Percentiles rank a stretch among this genome's conserved stretches.
Conservation (phyloP, 768 basidiomycete species). For the Pleurotus citrinopileatus region DNA sequence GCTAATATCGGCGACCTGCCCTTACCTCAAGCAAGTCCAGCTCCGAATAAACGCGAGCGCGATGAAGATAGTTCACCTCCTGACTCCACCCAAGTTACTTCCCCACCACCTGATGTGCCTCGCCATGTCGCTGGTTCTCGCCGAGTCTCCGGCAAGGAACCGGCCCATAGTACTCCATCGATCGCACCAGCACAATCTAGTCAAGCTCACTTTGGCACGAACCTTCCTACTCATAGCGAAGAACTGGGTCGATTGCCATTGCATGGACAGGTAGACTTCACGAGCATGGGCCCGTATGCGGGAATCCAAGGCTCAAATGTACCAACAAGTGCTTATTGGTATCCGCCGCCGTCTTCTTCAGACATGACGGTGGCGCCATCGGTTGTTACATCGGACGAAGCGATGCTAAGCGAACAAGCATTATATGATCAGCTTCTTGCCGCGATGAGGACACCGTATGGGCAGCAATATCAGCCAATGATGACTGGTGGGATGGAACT, state of each 20-base stretch:
- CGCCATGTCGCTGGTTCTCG: slow-evolving; percentile 33
- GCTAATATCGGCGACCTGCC: slow-evolving; percentile 18
- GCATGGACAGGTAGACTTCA: slow-evolving; percentile 38
- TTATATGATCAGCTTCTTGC: slow-evolving; percentile 1
- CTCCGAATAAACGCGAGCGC: slow-evolving; percentile 46
- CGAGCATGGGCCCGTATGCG: slow-evolving; percentile 21
- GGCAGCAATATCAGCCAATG: slow-evolving; percentile 1
- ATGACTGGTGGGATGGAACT: not conserved
- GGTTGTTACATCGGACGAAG: not conserved
- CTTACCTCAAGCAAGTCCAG: slow-evolving; percentile 12
- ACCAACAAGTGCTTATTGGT: not conserved
- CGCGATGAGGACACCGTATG: slow-evolving; percentile 1
- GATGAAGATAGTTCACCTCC: slow-evolving; percentile 36
- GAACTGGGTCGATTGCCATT: slow-evolving; percentile 57
- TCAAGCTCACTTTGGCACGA: slow-evolving; percentile 19
- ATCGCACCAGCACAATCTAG: not conserved
- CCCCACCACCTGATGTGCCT: slow-evolving; percentile 16
- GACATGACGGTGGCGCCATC: not conserved
- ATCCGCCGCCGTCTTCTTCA: not conserved
- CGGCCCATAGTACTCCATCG: slow-evolving; percentile 11
- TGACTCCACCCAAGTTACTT: slow-evolving; percentile 22
- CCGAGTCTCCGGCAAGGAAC: slow-evolving; percentile 22
- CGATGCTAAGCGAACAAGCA: not conserved
- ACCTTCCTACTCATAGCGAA: slow-evolving; percentile 52
- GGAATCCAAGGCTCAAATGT: not conserved